Percentiles rank a stretch among this genome's conserved stretches.
phyloP scores from a whole-genome alignment of 345 rosid species.

The Pelargonium nanum region DNA sequence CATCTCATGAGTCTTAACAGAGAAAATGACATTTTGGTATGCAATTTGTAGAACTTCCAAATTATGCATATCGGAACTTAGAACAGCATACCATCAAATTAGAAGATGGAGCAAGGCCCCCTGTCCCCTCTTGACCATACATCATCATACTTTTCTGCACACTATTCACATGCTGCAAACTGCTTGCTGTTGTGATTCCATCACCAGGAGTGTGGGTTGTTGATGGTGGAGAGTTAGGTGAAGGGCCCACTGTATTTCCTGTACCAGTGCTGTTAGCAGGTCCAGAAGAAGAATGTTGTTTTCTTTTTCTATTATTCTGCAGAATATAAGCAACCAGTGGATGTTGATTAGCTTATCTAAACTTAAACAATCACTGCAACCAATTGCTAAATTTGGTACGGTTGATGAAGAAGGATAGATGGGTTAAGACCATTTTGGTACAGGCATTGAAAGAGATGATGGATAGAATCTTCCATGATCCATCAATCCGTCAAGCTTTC shows the following conservation, averaged over 20 bases:
- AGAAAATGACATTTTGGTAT: too few relatives aligned
- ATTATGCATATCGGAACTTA: background rate
- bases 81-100: constrained; percentile 34
- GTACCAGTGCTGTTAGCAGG: constrained; percentile 57
- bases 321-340: constrained; percentile 3
- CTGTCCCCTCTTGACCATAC: constrained; percentile 35
- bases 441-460: too few relatives aligned
- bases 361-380: too few relatives aligned
- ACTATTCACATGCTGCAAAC: constrained; percentile 31
- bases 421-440: too few relatives aligned
- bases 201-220: constrained; percentile 64
- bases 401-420: too few relatives aligned
- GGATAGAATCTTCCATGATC: too few relatives aligned
- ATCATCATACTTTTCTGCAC: constrained; percentile 31
- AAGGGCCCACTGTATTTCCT: constrained; percentile 51
- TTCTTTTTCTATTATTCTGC: constrained; percentile 51
- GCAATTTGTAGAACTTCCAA: too few relatives aligned
- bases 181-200: constrained; percentile 34
- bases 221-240: constrained; percentile 56
- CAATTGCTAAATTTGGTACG: too few relatives aligned
- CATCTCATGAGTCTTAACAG: too few relatives aligned
- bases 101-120: constrained; percentile 38
- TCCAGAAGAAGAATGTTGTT: constrained; percentile 54
- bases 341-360: too few relatives aligned
- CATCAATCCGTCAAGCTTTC: too few relatives aligned